Conservation (phyloP, 2,329 filamentous ascomycete genomes). For the Sporothrix variecibatus region DNA sequence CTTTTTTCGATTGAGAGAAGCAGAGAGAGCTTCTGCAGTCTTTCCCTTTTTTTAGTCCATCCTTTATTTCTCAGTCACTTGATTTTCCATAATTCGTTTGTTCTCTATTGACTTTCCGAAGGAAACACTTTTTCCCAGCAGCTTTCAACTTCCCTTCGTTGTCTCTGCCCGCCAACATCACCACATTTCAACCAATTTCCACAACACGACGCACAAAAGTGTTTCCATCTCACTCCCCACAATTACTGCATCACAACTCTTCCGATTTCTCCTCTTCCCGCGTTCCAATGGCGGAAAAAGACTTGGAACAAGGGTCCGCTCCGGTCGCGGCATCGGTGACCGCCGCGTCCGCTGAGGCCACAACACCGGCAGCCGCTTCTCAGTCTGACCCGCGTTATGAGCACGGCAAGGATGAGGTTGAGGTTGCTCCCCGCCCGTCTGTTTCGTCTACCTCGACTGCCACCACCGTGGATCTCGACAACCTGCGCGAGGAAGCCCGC, state of each 20-base stretch:
- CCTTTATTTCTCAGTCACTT: background rate
- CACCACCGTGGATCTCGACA: constrained; percentile 39
- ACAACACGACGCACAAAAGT: background rate
- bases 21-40: background rate
- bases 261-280: background rate
- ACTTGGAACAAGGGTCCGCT: constrained; percentile 30
- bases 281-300: constrained; percentile 30
- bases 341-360: constrained; percentile 2
- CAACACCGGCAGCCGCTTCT: background rate
- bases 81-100: background rate
- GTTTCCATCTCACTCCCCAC: background rate
- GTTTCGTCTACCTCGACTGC: constrained; percentile 32
- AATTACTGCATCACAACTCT: background rate
- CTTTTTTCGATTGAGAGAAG: background rate
- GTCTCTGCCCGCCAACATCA: constrained; percentile 2
- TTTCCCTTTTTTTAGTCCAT: background rate
- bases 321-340: background rate
- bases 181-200: background rate
- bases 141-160: background rate
- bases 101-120: constrained; percentile 3
- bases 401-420: constrained; percentile 30
- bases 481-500: constrained; percentile 45
- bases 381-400: constrained; percentile 23
- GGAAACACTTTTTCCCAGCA: background rate
- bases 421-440: constrained; percentile 29